Evolutionary conservation across 352 stramenopile genomes (phyloP), one percentile per base, ranked within the genome.

Genomic region (Blastocystis sp.): DNA sequence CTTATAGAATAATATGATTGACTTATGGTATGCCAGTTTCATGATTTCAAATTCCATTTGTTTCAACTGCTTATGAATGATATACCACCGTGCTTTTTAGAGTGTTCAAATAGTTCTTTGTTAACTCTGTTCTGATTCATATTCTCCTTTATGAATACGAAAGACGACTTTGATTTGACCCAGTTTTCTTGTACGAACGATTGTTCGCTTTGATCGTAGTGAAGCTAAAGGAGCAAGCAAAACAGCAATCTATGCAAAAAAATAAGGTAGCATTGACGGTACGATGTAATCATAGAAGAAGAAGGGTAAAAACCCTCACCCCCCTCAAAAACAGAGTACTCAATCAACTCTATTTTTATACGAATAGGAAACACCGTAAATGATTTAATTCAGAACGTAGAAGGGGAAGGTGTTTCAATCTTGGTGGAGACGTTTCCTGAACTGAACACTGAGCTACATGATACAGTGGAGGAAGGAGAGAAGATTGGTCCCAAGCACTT

Each of bases 401-500:
- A 80, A 37, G 70, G 70, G 0, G 39, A 66, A 18, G 47, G 43
- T 13, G 47, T 41, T 39, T 37, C 50, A 2, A 63, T 80, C 20
- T 18, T 37, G 18, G 54, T 43, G 26, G 70, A 80, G 26, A 56
- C 45, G n/a, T 80, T 62, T 9, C 4, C 29, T 37, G 26, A 37
- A 2, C 37, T 62, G 26, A 56, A 54, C 5, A 63, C 23, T 7
- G 62, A 45, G 15, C 23, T 73, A 3, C 8, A 6, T 9, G n/a
- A 37, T 41, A 29, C 41, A 63, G 11, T 34, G 15, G 43, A 39
- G 18, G n/a, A 39, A 47, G 39, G 11, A 47, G 5, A 61, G 8
- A 20, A 34, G 1, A 29, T 80, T 37, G 20, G 70, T n/a, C 70
- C 70, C 8, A 94, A 97, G 47, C 95, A 98, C 91, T 98, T 98